phyloP scores from a whole-genome alignment of 2,329 filamentous ascomycete genomes.

The Diaporthe sp. region DNA sequence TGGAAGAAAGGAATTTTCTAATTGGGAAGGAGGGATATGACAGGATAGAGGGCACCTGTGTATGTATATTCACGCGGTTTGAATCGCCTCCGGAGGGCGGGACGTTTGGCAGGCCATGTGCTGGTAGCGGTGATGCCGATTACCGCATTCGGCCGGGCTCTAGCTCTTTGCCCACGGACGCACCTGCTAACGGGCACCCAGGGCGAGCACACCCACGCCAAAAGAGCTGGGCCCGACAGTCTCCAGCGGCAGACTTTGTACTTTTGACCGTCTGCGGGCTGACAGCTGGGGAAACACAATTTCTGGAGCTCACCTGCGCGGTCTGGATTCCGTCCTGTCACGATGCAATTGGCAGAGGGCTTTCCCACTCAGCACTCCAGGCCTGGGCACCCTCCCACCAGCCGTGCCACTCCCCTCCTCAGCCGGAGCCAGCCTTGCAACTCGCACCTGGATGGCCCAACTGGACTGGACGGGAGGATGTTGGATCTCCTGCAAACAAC shows the following conservation, averaged over 20 bases:
- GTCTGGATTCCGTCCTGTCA: constrained; percentile 36
- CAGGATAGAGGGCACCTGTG: constrained; percentile 39
- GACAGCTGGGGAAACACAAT: constrained; percentile 1
- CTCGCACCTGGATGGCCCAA: constrained; percentile 19
- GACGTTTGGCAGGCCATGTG: constrained; percentile 38
- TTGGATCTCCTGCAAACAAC: constrained; percentile 35
- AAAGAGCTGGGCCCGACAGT: constrained; percentile 24
- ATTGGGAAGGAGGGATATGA: constrained; percentile 21
- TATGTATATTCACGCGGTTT: constrained; percentile 42
- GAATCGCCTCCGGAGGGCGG: constrained; percentile 34
- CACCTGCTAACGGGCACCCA: constrained; percentile 37
- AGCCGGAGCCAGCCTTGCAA: constrained; percentile 15
- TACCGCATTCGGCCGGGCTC: constrained; percentile 43
- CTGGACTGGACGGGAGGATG: neutral
- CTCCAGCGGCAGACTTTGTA: constrained; percentile 37
- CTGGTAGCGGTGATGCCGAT: constrained; percentile 42
- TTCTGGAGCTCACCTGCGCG: constrained; percentile 1
- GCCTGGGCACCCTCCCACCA: neutral
- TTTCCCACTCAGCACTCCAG: neutral
- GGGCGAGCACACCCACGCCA: constrained; percentile 10
- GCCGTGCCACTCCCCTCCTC: constrained; percentile 27
- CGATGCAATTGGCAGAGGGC: constrained; percentile 34
- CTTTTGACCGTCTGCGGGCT: constrained; percentile 35
- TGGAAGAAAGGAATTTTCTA: constrained; percentile 33
- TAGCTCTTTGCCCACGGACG: constrained; percentile 35